Evolutionary conservation across 108 stramenopile species (phyloP).

Genomic region (Nitzschia sp.): DNA sequence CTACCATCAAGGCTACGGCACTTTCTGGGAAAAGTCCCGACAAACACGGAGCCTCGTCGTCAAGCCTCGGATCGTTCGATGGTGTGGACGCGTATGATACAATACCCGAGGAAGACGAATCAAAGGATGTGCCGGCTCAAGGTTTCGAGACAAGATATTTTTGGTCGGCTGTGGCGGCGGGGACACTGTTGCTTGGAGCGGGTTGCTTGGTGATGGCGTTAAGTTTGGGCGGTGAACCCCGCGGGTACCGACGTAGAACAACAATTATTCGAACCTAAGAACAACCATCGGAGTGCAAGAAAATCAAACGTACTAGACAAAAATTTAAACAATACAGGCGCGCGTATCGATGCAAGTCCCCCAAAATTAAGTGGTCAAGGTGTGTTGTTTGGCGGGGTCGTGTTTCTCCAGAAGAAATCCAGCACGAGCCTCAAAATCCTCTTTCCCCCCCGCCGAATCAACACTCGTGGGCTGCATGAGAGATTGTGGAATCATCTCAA

Average conservation of each 20-base stretch:
- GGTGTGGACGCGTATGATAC: not conserved
- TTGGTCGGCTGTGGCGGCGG: conserved; percentile 46
- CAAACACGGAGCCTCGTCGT: not conserved
- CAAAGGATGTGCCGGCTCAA: conserved; percentile 1
- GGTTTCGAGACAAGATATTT: conserved; percentile 37
- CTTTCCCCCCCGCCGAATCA: not conserved
- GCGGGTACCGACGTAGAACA: not conserved
- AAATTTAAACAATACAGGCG: too few relatives aligned
- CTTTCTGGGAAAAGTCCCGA: not conserved
- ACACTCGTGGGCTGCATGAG: not conserved
- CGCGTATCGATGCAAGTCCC: too few relatives aligned
- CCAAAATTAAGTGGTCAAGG: not conserved
- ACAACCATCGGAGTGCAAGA: not conserved
- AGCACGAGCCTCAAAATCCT: conserved; percentile 6
- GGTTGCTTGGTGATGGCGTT: conserved; percentile 50
- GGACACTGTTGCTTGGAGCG: conserved; percentile 42
- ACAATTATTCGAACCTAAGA: conserved; percentile 9
- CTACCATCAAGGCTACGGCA: not conserved
- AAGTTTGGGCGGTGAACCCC: conserved; percentile 21
- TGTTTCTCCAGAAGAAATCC: conserved; percentile 4
- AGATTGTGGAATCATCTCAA: not conserved
- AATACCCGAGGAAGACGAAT: not conserved
- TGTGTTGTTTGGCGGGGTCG: not conserved
- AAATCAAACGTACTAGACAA: not conserved
- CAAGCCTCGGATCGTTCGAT: not conserved